phyloP scores from a whole-genome alignment of 495 filamentous ascomycete genomes.

The Neurospora sp. region DNA sequence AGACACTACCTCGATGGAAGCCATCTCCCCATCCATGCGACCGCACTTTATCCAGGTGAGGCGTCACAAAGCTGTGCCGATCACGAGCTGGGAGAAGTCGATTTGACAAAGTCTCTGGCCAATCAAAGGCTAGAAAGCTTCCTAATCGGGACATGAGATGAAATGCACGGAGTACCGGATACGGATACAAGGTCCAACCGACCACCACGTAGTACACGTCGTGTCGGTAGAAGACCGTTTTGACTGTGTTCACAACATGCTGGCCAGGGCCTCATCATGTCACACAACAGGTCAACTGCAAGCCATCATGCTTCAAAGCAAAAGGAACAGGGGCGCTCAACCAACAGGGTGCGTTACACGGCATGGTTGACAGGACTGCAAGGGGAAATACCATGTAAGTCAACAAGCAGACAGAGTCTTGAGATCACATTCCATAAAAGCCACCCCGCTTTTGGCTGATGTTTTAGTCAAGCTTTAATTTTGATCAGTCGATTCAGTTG shows the following conservation, averaged over 20 bases:
- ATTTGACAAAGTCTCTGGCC: conserved; percentile 1
- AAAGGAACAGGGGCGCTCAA: not conserved
- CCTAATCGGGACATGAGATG: conserved; percentile 11
- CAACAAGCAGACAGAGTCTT: not conserved
- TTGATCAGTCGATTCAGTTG: not conserved
- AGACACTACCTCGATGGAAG: not conserved
- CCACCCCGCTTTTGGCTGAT: not conserved
- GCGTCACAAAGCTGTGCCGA: not conserved
- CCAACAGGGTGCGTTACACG: not conserved
- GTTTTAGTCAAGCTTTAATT: not conserved
- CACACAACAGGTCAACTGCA: not conserved
- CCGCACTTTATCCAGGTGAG: not conserved
- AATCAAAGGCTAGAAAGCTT: conserved; percentile 10
- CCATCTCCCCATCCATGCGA: not conserved
- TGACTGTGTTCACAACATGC: not conserved
- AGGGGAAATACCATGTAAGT: not conserved
- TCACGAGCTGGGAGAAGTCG: not conserved
- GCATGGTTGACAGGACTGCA: not conserved
- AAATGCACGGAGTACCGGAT: not conserved
- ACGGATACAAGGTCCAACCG: not conserved
- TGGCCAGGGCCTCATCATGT: not conserved
- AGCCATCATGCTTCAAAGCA: not conserved
- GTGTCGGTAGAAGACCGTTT: not conserved
- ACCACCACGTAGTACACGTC: not conserved
- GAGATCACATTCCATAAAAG: not conserved